Base-by-base conservation (phyloP, 768 basidiomycete species). In the Tricholoma flavovirens region DNA sequence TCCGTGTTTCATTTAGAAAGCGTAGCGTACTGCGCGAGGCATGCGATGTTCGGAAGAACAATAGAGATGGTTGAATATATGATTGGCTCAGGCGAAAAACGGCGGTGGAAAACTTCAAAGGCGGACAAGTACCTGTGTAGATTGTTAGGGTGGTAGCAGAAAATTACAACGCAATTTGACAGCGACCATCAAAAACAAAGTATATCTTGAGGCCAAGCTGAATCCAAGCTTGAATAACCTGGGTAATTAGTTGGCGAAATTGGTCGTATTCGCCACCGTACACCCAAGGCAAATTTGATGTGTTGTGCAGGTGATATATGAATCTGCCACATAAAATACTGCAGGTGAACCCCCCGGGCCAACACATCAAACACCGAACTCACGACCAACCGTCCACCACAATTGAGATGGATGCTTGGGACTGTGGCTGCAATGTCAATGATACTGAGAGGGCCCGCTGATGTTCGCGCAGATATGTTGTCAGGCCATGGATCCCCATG, bases 311-410 rank as follows among this genome's bases (percentile, higher is more conserved):
- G 59, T 81, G 77, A 66, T 85, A 92, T 58, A 93, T 88, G 70
- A 93, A 90, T 35, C 90, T 93, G 60, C 40, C 36, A 42, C 17
- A 2, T 10, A 56, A 56, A 17, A 56, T 17, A 14, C 19, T 11
- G 51, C 22, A 51, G 40, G 32, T 32, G 38, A 53, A 48, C 55
- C 59, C n/a, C n/a, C n/a, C n/a, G n/a, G 40, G 54, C 24, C 57
- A 26, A 24, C 50, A 45, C 49, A 51, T 48, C 33, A 38, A 56
- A 53, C 55, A 38, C 49, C 21, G 40, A 45, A 84, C 90, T 84
- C 68, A 93, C 90, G 90, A 91, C 88, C 86, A 90, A 45, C 82
- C 90, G 72, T 93, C 90, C 50, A 93, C 80, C 8, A 93, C 85
- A 57, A 91, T 72, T 30, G 81, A 73, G 17, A 77, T 74, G 49